Conservation (phyloP, 148 eudicot species). For the Limonium bicolor region DNA sequence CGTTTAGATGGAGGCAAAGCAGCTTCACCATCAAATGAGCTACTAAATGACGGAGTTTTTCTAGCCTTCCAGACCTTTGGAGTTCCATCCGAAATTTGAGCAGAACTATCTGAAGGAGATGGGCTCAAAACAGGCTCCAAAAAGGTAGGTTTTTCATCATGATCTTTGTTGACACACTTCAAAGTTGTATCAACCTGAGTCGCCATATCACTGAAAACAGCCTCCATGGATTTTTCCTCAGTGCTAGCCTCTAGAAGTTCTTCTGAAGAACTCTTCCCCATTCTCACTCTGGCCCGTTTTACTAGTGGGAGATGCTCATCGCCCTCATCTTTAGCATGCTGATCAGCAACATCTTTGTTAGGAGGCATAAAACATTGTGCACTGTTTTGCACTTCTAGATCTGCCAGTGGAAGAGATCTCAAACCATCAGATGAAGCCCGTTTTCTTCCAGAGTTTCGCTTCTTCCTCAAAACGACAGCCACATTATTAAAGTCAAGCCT, state of each 20-base stretch:
- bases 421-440: conserved; percentile 28
- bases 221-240: conserved; percentile 24
- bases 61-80: conserved; percentile 25
- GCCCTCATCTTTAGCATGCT: conserved; percentile 51
- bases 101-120: conserved; percentile 15
- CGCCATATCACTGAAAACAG: conserved; percentile 10
- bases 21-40: conserved; percentile 75
- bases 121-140: conserved; percentile 9
- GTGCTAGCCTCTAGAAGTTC: conserved; percentile 16
- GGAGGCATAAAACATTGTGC: conserved; percentile 6
- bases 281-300: conserved; percentile 91
- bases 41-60: conserved; percentile 21
- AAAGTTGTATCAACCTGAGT: conserved; percentile 10
- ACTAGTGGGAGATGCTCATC: conserved; percentile 90
- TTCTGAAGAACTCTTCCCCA: conserved; percentile 45
- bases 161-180: conserved; percentile 18
- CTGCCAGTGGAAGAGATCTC: conserved; percentile 18
- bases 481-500: conserved; percentile 44
- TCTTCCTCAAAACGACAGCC: conserved; percentile 46
- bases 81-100: conserved; percentile 17
- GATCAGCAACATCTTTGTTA: conserved; percentile 16
- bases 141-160: conserved; percentile 12
- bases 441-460: conserved; percentile 72
- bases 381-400: conserved; percentile 10
- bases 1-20: conserved; percentile 96